Evolutionary conservation across 164 flowering plant genomes (phyloP).

Genomic region (Vitis amurensis): DNA sequence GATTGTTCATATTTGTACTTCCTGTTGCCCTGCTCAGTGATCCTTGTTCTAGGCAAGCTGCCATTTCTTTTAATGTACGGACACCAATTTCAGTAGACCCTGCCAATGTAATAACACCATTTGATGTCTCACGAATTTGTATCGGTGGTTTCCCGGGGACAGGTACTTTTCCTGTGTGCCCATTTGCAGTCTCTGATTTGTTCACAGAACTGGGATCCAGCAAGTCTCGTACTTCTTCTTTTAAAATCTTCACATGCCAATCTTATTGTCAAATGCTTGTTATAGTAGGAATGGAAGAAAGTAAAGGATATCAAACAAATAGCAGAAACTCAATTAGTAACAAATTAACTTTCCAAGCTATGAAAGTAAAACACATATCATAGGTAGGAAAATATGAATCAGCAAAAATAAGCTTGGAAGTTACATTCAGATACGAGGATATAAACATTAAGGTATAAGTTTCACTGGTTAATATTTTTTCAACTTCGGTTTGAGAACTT

Average conservation of each 20-base stretch:
- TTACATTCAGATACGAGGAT: neutral
- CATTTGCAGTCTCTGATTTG: slow-evolving; percentile 71
- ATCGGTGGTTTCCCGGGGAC: slow-evolving; percentile 88
- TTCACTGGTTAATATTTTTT: neutral
- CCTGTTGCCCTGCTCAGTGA: slow-evolving; percentile 95
- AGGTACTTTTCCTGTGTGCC: slow-evolving; percentile 59
- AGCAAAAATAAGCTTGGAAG: neutral
- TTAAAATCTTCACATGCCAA: slow-evolving; percentile 66
- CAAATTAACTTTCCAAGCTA: neutral
- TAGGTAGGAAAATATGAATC: neutral
- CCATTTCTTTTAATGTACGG: slow-evolving; percentile 85
- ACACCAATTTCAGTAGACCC: slow-evolving; percentile 93
- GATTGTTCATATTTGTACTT: slow-evolving; percentile 99
- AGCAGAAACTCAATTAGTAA: neutral
- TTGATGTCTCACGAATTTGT: slow-evolving; percentile 94
- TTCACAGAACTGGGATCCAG: slow-evolving; percentile 60
- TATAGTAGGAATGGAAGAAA: slow-evolving; percentile 4
- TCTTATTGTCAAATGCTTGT: neutral
- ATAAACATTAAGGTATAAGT: neutral
- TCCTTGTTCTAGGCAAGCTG: slow-evolving; percentile 92
- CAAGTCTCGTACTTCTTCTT: slow-evolving; percentile 97
- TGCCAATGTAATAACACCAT: slow-evolving; percentile 94
- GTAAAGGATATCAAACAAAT: neutral
- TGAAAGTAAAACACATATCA: neutral
- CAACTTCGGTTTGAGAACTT: neutral